A percentile compares a stretch with the other conserved stretches of the same genome.
Conservation (phyloP, 2,329 filamentous ascomycete species). For the Hypoxylon sp. region DNA sequence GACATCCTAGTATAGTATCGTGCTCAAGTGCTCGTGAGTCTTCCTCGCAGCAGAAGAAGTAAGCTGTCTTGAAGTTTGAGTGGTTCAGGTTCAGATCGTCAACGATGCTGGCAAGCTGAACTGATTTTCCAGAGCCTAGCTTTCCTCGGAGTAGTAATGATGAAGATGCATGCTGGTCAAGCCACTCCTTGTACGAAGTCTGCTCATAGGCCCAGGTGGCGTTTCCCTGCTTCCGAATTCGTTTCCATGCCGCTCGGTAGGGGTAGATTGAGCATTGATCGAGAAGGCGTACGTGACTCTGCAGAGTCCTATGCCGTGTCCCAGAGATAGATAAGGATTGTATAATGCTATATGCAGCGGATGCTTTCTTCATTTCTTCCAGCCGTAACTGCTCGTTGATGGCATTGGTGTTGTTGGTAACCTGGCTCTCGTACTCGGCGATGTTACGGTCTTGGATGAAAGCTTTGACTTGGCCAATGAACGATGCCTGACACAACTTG, state of each 20-base stretch:
- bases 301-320: conserved; percentile 8
- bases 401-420: conserved; percentile 46
- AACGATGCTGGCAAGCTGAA: conserved; percentile 54
- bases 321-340: not conserved
- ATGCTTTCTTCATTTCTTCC: conserved; percentile 10
- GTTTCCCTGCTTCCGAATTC: conserved; percentile 51
- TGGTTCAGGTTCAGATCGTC: conserved; percentile 47
- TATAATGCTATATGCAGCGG: not conserved
- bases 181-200: conserved; percentile 8
- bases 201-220: conserved; percentile 37
- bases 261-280: conserved; percentile 53
- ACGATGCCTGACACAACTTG: conserved; percentile 45
- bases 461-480: conserved; percentile 43
- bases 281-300: conserved; percentile 42
- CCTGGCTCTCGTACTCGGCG: conserved; percentile 45
- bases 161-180: not conserved
- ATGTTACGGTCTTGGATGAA: conserved; percentile 46
- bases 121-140: conserved; percentile 55
- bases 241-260: conserved; percentile 52
- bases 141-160: conserved; percentile 51
- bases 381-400: conserved; percentile 47
- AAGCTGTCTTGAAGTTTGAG: conserved; percentile 27
- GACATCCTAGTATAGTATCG: conserved; percentile 19
- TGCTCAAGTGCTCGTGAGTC: conserved; percentile 1
- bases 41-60: conserved; percentile 48